These are phyloP conservation scores for Annulohypoxylon nitens DNA, from an alignment of 495 filamentous ascomycete species.

Conservation along the genomic window DNA sequence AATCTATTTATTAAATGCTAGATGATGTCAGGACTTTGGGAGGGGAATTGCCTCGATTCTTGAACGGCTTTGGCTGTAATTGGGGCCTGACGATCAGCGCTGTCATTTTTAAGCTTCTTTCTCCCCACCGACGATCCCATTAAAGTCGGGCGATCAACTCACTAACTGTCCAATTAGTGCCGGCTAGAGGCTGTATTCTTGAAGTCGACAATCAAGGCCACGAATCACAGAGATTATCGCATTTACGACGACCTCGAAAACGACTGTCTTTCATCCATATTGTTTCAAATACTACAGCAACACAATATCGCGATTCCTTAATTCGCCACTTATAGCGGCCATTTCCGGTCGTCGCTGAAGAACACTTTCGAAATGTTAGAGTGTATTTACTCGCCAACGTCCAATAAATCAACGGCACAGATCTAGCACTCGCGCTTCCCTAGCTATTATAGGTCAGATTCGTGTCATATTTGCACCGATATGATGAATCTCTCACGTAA, in stretches of 20 bases:
- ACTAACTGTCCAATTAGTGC: not conserved
- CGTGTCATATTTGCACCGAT: not conserved
- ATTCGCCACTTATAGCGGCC: conserved; percentile 35
- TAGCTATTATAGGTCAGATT: conserved; percentile 9
- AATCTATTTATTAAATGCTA: conserved; percentile 22
- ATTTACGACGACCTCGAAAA: conserved; percentile 1
- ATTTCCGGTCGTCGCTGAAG: conserved; percentile 7
- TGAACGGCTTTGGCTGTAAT: not conserved
- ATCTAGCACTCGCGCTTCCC: not conserved
- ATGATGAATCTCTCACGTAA: conserved; percentile 27
- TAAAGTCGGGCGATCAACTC: conserved; percentile 17
- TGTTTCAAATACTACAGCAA: conserved; percentile 16
- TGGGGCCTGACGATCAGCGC: conserved; percentile 39
- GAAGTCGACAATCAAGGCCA: not conserved
- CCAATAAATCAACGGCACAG: conserved; percentile 16
- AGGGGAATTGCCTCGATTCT: not conserved
- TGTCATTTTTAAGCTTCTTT: conserved; percentile 40
- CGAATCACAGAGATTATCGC: not conserved
- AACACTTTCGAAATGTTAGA: not conserved
- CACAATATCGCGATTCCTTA: conserved; percentile 15
- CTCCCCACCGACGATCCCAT: conserved; percentile 26
- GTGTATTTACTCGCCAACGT: conserved; percentile 2
- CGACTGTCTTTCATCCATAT: conserved; percentile 33
- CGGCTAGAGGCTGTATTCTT: not conserved
- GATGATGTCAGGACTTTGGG: conserved; percentile 17